Conservation (phyloP, 2,329 filamentous ascomycete species). For the Aspergillus arachidicola region DNA sequence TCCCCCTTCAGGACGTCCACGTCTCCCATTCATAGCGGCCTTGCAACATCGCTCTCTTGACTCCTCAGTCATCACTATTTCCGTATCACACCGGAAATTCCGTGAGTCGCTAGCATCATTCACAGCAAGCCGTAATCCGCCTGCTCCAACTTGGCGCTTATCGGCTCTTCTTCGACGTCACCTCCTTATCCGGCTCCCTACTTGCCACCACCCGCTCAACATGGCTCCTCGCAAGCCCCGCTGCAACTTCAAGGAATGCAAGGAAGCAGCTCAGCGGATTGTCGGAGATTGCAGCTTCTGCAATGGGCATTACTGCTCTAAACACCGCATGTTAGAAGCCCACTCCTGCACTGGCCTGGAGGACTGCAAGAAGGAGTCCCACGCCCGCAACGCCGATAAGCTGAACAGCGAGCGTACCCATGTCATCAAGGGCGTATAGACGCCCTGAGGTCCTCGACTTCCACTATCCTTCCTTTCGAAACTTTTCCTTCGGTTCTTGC, state of each 20-base stretch:
- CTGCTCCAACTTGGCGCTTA: slow-evolving; percentile 10
- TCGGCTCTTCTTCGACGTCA: slow-evolving; percentile 17
- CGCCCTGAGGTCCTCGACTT: slow-evolving; percentile 3
- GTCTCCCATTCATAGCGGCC: not conserved
- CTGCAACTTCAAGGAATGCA: slow-evolving; percentile 89
- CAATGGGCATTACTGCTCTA: slow-evolving; percentile 89
- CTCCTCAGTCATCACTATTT: not conserved
- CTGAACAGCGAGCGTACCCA: slow-evolving; percentile 90
- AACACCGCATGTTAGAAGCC: slow-evolving; percentile 89
- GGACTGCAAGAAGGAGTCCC: slow-evolving; percentile 96
- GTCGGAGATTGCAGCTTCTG: slow-evolving; percentile 97
- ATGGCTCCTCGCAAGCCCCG: slow-evolving; percentile 62
- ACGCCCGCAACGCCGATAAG: slow-evolving; percentile 90
- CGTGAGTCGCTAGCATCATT: slow-evolving; percentile 1
- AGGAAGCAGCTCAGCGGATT: slow-evolving; percentile 83
- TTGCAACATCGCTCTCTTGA: not conserved
- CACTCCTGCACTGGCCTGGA: slow-evolving; percentile 92
- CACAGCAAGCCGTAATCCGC: not conserved
- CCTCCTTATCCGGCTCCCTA: slow-evolving; percentile 8
- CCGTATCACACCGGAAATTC: not conserved
- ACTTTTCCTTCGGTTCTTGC: slow-evolving; percentile 17
- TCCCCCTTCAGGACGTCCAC: not conserved
- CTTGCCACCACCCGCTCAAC: slow-evolving; percentile 24
- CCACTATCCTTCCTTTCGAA: slow-evolving; percentile 11
- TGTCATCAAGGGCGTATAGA: slow-evolving; percentile 85